Conservation (phyloP, 345 rosid species). For the Camelina laxa region DNA sequence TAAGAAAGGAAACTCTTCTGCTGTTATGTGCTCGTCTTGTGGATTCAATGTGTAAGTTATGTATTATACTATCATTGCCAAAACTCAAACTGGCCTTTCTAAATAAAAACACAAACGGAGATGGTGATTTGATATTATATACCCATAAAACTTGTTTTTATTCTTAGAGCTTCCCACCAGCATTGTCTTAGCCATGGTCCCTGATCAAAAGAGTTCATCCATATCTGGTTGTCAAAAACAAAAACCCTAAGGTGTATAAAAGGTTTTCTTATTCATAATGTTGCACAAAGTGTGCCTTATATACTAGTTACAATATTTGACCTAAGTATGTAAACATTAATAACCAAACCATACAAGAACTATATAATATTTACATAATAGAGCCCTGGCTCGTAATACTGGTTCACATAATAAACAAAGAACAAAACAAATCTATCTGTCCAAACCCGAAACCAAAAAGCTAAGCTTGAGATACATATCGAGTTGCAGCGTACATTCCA, state of each 20-base stretch:
- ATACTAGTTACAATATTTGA: no score
- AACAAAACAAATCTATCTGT: conserved; percentile 22
- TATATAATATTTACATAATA: no score
- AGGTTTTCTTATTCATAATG: no score
- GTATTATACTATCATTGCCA: conserved; percentile 31
- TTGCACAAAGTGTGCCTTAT: no score
- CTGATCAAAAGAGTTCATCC: background rate
- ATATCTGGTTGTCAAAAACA: background rate
- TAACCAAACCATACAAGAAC: no score
- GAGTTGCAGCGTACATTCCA: background rate
- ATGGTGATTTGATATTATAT: conserved; percentile 2
- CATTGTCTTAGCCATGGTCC: background rate
- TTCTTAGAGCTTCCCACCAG: background rate
- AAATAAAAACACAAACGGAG: no score
- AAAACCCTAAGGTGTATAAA: no score
- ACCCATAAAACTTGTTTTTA: conserved; percentile 1
- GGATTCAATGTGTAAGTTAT: conserved; percentile 16
- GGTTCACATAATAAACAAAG: conserved; percentile 8
- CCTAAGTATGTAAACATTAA: no score
- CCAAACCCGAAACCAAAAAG: background rate
- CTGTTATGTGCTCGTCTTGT: conserved; percentile 17
- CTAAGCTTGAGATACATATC: background rate
- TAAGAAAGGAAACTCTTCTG: conserved; percentile 19
- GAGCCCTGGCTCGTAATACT: no score
- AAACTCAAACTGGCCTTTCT: background rate